Conservation (phyloP, 1,284 basidiomycete genomes). For the Rhodotorula sp. region DNA sequence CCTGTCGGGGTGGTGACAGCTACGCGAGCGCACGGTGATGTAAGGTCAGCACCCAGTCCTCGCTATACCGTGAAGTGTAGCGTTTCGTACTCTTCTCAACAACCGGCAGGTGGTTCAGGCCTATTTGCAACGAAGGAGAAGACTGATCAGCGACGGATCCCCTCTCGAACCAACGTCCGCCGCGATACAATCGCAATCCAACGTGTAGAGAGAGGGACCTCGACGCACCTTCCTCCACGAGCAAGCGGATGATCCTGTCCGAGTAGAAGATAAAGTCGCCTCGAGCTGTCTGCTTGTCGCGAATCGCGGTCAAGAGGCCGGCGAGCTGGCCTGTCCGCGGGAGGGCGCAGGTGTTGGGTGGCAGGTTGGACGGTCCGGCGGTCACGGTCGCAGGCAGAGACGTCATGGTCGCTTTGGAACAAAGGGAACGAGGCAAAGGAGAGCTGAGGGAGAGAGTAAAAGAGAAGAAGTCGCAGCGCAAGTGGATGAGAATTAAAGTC, state of each 20-base stretch:
- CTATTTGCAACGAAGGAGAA: slow-evolving; percentile 50
- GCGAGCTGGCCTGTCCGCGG: slow-evolving; percentile 86
- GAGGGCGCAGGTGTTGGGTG: slow-evolving; percentile 77
- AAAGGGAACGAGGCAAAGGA: not conserved
- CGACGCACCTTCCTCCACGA: slow-evolving; percentile 61
- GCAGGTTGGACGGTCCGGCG: slow-evolving; percentile 51
- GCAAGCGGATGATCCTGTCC: slow-evolving; percentile 60
- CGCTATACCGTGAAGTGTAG: not conserved
- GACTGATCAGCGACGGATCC: not conserved
- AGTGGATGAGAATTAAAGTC: not conserved
- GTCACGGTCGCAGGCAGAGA: slow-evolving; percentile 5
- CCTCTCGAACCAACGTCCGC: not conserved
- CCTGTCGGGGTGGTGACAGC: slow-evolving; percentile 72
- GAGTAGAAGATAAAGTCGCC: slow-evolving; percentile 98
- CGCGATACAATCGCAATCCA: not conserved
- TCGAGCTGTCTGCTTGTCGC: slow-evolving; percentile 52
- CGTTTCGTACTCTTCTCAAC: slow-evolving; percentile 61
- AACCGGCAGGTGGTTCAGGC: slow-evolving; percentile 94
- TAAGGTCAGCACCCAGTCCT: slow-evolving; percentile 1
- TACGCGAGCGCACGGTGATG: not conserved
- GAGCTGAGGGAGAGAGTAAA: not conserved
- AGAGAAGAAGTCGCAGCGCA: not conserved
- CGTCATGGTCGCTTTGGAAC: not conserved
- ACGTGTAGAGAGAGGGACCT: too few relatives aligned
- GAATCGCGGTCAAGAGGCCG: slow-evolving; percentile 91